Evolutionary conservation across 805 yeast genomes (phyloP).

Genomic region (Kuraishia hungarica): DNA sequence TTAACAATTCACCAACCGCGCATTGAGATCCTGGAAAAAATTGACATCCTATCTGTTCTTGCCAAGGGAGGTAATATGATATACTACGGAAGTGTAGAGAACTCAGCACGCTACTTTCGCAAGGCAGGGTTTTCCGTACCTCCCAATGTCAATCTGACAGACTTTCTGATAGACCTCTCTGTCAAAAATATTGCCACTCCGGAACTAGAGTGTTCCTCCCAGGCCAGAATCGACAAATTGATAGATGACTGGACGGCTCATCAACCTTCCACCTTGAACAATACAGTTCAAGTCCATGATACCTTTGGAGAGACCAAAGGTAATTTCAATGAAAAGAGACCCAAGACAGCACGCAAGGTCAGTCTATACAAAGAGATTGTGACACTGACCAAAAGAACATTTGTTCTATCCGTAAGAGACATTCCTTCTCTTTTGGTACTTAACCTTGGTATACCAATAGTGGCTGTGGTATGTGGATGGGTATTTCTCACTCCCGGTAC

Average conservation of each 20-base stretch:
- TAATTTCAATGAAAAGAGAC: conserved; percentile 19
- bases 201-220: conserved; percentile 16
- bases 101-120: conserved; percentile 6
- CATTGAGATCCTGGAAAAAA: conserved; percentile 50
- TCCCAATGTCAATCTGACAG: conserved; percentile 16
- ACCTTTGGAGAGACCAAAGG: conserved; percentile 10
- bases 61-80: conserved; percentile 44
- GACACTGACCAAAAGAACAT: conserved; percentile 27
- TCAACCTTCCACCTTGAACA: neutral
- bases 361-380: conserved; percentile 3
- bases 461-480: conserved; percentile 57
- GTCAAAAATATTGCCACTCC: conserved; percentile 25
- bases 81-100: conserved; percentile 6
- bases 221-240: conserved; percentile 17
- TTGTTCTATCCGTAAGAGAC: conserved; percentile 26
- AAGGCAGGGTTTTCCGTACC: conserved; percentile 5
- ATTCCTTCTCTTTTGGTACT: conserved; percentile 21
- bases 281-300: neutral
- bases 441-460: conserved; percentile 23
- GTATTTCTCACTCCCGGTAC: conserved; percentile 50
- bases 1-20: conserved; percentile 73
- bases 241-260: conserved; percentile 20
- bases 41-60: conserved; percentile 54
- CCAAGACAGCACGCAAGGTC: neutral
- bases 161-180: conserved; percentile 27